Evolutionary conservation across 805 yeast genomes (phyloP).

Genomic region (Wickerhamiella domercqiae): DNA sequence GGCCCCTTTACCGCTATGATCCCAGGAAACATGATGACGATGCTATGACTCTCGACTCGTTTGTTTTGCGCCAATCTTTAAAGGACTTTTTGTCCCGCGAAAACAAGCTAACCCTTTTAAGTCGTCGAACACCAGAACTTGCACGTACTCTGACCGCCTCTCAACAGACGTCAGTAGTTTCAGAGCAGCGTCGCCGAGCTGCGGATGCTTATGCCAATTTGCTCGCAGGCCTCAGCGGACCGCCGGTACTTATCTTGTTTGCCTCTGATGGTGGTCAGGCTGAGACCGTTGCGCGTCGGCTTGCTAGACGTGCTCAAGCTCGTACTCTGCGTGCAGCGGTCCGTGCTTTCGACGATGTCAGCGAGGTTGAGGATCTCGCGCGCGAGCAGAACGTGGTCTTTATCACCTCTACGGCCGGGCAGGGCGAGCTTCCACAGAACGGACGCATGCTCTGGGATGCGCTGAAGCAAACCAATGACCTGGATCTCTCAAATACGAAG

Average conservation of each 20-base stretch:
- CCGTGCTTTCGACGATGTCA: conserved; percentile 53
- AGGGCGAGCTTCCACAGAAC: conserved; percentile 75
- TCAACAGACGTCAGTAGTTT: conserved; percentile 44
- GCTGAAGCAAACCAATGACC: conserved; percentile 42
- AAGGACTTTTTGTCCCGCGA: conserved; percentile 76
- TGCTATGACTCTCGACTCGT: conserved; percentile 71
- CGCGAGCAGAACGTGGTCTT: conserved; percentile 55
- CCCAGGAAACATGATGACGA: conserved; percentile 42
- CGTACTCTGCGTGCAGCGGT: conserved; percentile 60
- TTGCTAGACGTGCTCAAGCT: conserved; percentile 62
- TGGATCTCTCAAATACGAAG: conserved; percentile 45
- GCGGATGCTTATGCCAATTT: conserved; percentile 62
- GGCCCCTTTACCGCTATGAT: conserved; percentile 86
- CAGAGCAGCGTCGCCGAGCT: conserved; percentile 49
- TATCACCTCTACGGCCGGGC: conserved; percentile 66
- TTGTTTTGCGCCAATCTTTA: conserved; percentile 60
- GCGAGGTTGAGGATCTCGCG: conserved; percentile 47
- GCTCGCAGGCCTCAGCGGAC: conserved; percentile 79
- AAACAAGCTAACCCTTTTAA: conserved; percentile 66
- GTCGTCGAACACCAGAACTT: conserved; percentile 55
- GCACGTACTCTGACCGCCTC: conserved; percentile 55
- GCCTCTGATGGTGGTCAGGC: conserved; percentile 93
- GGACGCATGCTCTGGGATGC: conserved; percentile 68
- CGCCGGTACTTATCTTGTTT: conserved; percentile 71
- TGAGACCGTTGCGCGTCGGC: conserved; percentile 60